Evolutionary conservation across 176 grass and related monocot genomes (phyloP).

Genomic region (Secale cereale): DNA sequence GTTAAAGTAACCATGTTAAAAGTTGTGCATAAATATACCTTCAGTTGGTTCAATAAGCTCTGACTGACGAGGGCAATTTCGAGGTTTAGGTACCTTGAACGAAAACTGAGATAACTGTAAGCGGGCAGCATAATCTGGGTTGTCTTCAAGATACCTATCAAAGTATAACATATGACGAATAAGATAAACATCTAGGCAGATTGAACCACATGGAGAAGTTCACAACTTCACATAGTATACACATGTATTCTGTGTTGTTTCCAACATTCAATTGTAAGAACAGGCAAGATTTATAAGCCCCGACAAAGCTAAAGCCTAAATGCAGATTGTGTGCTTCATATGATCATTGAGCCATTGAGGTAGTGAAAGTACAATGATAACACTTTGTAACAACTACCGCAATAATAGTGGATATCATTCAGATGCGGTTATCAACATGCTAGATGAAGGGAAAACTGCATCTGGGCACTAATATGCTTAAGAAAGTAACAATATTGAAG

Average conservation of each 20-base stretch:
- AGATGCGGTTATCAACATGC: background rate
- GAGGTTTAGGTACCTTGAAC: conserved; percentile 35
- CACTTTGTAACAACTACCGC: background rate
- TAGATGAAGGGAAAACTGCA: background rate
- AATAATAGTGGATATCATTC: background rate
- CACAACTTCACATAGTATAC: conserved; percentile 4
- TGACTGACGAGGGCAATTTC: background rate
- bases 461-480: background rate
- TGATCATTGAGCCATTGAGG: background rate
- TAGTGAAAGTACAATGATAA: background rate
- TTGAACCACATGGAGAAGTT: conserved; percentile 2
- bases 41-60: background rate
- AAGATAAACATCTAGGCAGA: background rate
- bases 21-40: conserved; percentile 17
- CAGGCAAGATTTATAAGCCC: background rate
- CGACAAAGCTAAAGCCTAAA: background rate
- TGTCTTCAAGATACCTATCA: conserved; percentile 45
- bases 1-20: background rate
- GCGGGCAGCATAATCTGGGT: background rate
- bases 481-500: conserved; percentile 15
- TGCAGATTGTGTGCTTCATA: background rate
- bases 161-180: background rate
- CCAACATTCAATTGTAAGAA: background rate
- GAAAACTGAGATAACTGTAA: conserved; percentile 40
- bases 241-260: conserved; percentile 4